Percentiles rank a stretch among this genome's conserved stretches.
phyloP scores from a whole-genome alignment of 2,329 filamentous ascomycete species.

The Clarireedia homoeocarpa region DNA sequence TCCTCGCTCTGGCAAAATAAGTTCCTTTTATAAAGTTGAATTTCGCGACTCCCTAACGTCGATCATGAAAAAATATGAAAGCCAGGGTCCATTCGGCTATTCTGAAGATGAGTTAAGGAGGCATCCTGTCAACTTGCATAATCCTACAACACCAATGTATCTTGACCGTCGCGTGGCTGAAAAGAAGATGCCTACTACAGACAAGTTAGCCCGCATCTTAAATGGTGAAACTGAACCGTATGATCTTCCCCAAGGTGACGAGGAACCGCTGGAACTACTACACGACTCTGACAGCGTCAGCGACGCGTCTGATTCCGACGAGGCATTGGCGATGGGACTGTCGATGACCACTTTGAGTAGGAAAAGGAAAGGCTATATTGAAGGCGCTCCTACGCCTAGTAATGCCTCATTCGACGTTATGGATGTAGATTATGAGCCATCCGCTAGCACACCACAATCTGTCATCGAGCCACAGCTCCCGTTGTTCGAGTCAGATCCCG shows the following conservation, averaged over 20 bases:
- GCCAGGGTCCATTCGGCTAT: slow-evolving; percentile 25
- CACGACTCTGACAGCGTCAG: slow-evolving; percentile 33
- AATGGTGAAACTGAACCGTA: slow-evolving; percentile 31
- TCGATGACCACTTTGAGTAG: slow-evolving; percentile 36
- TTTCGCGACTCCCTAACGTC: slow-evolving; percentile 25
- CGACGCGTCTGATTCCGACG: slow-evolving; percentile 48
- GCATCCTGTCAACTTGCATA: slow-evolving; percentile 4
- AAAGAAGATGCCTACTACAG: slow-evolving; percentile 9
- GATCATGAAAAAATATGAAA: slow-evolving; percentile 27
- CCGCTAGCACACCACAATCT: slow-evolving; percentile 21
- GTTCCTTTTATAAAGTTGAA: slow-evolving; percentile 25
- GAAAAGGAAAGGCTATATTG: slow-evolving; percentile 26
- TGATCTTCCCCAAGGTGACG: slow-evolving; percentile 12
- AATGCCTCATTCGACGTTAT: slow-evolving; percentile 25
- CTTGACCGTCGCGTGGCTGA: slow-evolving; percentile 18
- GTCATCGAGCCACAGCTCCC: slow-evolving; percentile 21
- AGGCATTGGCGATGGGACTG: slow-evolving; percentile 42
- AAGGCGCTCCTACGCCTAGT: slow-evolving; percentile 23
- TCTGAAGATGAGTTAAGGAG: slow-evolving; percentile 8
- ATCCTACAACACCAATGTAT: slow-evolving; percentile 24
- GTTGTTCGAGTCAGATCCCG: slow-evolving; percentile 27
- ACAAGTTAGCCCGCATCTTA: slow-evolving; percentile 35
- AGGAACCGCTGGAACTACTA: slow-evolving; percentile 18
- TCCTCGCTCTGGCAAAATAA: slow-evolving; percentile 14
- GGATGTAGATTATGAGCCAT: slow-evolving; percentile 23